These are phyloP conservation scores for Teunomyces kruisii DNA, from an alignment of 805 yeast species.

Conservation along the genomic window DNA sequence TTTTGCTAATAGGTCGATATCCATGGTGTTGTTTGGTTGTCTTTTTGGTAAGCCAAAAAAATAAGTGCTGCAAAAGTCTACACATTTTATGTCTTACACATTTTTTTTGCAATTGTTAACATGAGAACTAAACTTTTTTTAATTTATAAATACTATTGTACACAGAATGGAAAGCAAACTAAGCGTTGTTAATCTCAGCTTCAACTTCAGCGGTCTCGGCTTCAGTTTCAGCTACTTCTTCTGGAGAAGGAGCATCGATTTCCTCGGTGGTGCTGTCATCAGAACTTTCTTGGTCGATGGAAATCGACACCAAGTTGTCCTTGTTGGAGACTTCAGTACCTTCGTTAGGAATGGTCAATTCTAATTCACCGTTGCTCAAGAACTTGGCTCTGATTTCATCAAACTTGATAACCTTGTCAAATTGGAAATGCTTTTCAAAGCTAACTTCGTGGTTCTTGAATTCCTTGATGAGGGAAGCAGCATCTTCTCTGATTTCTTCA, in stretches of 20 bases:
- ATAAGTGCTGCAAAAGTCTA: neutral
- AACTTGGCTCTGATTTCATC: slow-evolving; percentile 40
- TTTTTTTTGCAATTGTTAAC: neutral
- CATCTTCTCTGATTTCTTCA: slow-evolving; percentile 43
- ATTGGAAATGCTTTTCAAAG: slow-evolving; percentile 44
- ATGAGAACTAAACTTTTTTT: neutral
- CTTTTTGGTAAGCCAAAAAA: neutral
- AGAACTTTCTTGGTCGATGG: slow-evolving; percentile 18
- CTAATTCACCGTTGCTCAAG: slow-evolving; percentile 39
- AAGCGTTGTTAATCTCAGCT: slow-evolving; percentile 4
- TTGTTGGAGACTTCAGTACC: slow-evolving; percentile 16
- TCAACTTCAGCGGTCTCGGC: slow-evolving; percentile 8
- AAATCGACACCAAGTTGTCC: slow-evolving; percentile 25
- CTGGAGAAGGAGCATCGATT: slow-evolving; percentile 8
- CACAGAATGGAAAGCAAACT: slow-evolving; percentile 1
- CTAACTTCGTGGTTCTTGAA: slow-evolving; percentile 39
- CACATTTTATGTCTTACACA: neutral
- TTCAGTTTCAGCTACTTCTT: slow-evolving; percentile 9
- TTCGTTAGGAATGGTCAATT: slow-evolving; percentile 40
- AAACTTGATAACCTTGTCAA: slow-evolving; percentile 38
- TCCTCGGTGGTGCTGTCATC: slow-evolving; percentile 12
- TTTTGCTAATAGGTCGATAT: neutral
- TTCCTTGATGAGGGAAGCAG: slow-evolving; percentile 35
- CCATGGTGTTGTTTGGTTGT: neutral
- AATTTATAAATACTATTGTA: neutral